phyloP scores from a whole-genome alignment of 2,329 filamentous ascomycete genomes.

The Arthrobotrys musiformis region DNA sequence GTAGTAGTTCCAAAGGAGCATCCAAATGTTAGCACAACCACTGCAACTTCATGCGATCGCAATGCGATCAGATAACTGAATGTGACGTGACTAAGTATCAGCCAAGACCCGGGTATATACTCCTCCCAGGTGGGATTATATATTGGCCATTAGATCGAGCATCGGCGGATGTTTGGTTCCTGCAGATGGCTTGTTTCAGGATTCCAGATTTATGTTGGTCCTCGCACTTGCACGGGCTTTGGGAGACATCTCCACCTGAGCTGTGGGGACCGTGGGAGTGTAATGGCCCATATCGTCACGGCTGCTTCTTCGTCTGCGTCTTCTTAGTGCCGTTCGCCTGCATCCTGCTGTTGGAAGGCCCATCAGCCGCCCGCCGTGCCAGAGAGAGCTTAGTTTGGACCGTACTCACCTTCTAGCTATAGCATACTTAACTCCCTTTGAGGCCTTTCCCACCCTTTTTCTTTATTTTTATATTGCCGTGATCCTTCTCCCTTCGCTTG shows the following conservation, averaged over 20 bases:
- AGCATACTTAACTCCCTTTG: not conserved
- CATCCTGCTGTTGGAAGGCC: slow-evolving; percentile 27
- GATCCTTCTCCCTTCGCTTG: not conserved
- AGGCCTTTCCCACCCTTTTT: slow-evolving; percentile 31
- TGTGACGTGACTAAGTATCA: too few relatives aligned
- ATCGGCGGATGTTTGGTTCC: slow-evolving; percentile 32
- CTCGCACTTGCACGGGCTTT: too few relatives aligned
- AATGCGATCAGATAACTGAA: not conserved
- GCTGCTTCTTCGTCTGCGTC: too few relatives aligned
- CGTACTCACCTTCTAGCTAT: not conserved
- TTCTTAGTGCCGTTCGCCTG: not conserved
- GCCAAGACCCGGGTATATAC: slow-evolving; percentile 12
- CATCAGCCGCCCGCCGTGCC: slow-evolving; percentile 50
- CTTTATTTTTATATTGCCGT: slow-evolving; percentile 34
- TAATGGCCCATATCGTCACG: slow-evolving; percentile 9
- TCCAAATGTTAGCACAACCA: not conserved
- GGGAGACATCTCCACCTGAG: too few relatives aligned
- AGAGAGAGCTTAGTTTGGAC: slow-evolving; percentile 47
- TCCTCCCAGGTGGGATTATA: not conserved
- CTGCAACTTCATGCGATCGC: not conserved
- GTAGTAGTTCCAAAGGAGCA: not conserved
- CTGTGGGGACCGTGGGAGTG: too few relatives aligned
- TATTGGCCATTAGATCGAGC: slow-evolving; percentile 21
- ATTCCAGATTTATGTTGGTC: slow-evolving; percentile 40
- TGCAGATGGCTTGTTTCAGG: slow-evolving; percentile 54